Base-by-base conservation (phyloP, 495 filamentous ascomycete species). In the Evernia prunastri region DNA sequence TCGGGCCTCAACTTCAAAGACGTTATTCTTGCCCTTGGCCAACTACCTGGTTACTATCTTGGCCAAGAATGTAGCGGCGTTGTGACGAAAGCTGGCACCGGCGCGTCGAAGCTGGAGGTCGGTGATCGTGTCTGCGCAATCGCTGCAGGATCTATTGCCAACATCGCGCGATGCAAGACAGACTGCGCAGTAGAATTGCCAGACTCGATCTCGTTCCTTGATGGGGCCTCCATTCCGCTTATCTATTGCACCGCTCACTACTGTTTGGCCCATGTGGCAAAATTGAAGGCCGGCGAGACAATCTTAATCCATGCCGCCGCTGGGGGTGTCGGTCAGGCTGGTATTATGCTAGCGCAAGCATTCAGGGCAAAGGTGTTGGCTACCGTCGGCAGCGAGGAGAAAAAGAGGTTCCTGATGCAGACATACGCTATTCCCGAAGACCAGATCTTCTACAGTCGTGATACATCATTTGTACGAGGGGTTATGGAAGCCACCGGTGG, bases 331-430 rank as follows among this genome's bases (percentile, higher is more conserved):
- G 83, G 84, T 2, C 84, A 86, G 67, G 81, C 81, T 12, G 80
- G 83, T 27, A 80, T 86, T 53, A 66, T 68, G 33, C 59, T 88
- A 7, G 80, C 82, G 0, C 76, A 81, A 57, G 73, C 75, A 70
- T 60, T 78, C 15, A 79, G 78, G 8, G 82, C 83, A 10, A 78
- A 84, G 54, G 76, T 89, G 13, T 87, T 80, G 64, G 81, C 75
- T 0, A 88, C 86, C 0, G 85, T 86, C 3, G 79, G 85, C 39
- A 63, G 20, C 39, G 33, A 56, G 5, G 68, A 68, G 23, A 81
- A 83, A 63, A 70, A 72, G 13, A 29, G 70, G 2, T 69, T 80
- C 17, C 63, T 86, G 1, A 65, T 67, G 18, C 60, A 69, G 0
- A 47, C 67, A 0, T 82, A 76, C 56, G 65, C 66, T 0, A 78